A percentile compares a stretch with the other conserved stretches of the same genome.
phyloP scores from a whole-genome alignment of 1,284 basidiomycete genomes.

The Tilletia walkeri region DNA sequence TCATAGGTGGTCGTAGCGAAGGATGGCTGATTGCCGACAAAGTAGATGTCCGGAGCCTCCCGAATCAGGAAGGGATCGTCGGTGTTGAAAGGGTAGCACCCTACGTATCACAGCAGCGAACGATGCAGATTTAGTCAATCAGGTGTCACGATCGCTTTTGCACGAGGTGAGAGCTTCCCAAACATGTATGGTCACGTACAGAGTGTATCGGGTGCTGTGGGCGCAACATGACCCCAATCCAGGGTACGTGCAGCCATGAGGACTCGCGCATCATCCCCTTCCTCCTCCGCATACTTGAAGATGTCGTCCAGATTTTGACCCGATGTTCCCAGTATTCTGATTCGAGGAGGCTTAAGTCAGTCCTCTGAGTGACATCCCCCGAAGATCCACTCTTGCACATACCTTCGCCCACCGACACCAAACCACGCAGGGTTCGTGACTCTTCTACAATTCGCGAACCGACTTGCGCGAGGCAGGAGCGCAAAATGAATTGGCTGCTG shows the following conservation, averaged over 20 bases:
- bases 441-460: slow-evolving; percentile 67
- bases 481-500: slow-evolving; percentile 89
- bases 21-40: slow-evolving; percentile 82
- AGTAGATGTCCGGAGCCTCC: slow-evolving; percentile 81
- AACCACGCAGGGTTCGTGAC: slow-evolving; percentile 91
- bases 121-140: background rate
- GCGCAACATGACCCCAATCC: slow-evolving; percentile 91
- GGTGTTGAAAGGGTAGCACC: slow-evolving; percentile 91
- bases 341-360: no score
- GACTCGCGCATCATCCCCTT: slow-evolving; percentile 58
- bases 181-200: slow-evolving; percentile 58
- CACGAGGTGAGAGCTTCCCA: no score
- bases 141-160: background rate
- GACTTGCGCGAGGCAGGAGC: slow-evolving; percentile 71
- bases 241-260: slow-evolving; percentile 76
- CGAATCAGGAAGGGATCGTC: slow-evolving; percentile 84
- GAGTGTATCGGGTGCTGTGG: slow-evolving; percentile 95
- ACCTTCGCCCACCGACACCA: slow-evolving; percentile 60
- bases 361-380: no score
- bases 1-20: slow-evolving; percentile 61
- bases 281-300: slow-evolving; percentile 74
- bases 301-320: slow-evolving; percentile 94
- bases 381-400: background rate
- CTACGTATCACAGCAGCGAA: slow-evolving; percentile 39
- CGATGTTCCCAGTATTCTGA: slow-evolving; percentile 72